These are phyloP conservation scores for Fraxinus velutina DNA, from an alignment of 305 asterid genomes.

Conservation along the genomic window DNA sequence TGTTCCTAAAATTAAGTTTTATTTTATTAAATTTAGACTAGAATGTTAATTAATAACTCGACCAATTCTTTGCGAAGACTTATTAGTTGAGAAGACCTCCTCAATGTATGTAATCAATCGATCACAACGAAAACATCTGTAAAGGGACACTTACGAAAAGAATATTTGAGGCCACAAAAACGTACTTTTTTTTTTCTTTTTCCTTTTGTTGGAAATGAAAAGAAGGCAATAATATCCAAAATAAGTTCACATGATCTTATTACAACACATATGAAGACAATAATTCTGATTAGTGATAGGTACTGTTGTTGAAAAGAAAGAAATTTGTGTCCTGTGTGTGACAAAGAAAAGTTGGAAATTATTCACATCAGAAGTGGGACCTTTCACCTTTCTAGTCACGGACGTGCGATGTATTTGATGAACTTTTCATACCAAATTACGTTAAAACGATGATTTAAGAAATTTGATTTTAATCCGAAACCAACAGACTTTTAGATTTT, in stretches of 20 bases:
- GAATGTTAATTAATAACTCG: neutral
- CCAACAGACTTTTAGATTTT: no score
- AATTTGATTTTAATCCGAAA: no score
- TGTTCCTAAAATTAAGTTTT: neutral
- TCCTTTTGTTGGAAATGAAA: neutral
- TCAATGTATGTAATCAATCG: neutral
- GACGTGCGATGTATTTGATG: neutral
- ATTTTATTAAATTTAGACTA: neutral
- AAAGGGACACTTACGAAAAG: neutral
- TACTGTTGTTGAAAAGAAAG: neutral
- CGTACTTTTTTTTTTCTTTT: neutral
- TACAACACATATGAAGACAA: neutral
- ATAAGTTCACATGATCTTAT: slow-evolving; percentile 36
- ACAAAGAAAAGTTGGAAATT: neutral
- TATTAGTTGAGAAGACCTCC: neutral
- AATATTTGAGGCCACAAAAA: slow-evolving; percentile 6
- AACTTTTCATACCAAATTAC: neutral
- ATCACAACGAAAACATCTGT: neutral
- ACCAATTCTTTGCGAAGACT: neutral
- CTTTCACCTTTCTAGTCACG: neutral
- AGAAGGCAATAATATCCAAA: slow-evolving; percentile 29
- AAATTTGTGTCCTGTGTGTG: neutral
- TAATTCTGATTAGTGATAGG: neutral
- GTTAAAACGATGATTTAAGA: neutral
- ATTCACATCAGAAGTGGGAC: neutral